Conservation (phyloP, 495 filamentous ascomycete species). For the Penicillium manginii region DNA sequence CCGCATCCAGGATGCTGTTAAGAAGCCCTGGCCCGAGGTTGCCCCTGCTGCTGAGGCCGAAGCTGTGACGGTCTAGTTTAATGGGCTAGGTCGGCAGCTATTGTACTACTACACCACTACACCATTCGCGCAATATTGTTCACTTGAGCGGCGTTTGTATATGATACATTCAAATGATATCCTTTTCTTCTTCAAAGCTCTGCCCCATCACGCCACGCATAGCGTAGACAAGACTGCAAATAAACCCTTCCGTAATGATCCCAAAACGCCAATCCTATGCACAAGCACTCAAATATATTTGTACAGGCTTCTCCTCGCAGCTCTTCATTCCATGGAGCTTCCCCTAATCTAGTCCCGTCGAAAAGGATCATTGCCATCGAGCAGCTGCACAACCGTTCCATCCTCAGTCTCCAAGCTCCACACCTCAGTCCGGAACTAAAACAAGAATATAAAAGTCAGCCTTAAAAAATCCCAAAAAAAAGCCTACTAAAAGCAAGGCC, state of each 20-base stretch:
- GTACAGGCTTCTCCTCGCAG: constrained; percentile 23
- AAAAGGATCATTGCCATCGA: constrained; percentile 68
- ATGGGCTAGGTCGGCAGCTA: constrained; percentile 23
- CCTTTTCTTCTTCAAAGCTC: constrained; percentile 30
- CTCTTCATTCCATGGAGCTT: neutral
- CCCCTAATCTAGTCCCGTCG: constrained; percentile 28
- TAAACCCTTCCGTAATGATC: constrained; percentile 5
- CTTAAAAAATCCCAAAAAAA: neutral
- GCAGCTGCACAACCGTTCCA: constrained; percentile 65
- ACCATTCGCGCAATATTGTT: constrained; percentile 42
- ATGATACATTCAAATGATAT: constrained; percentile 54
- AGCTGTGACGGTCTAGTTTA: constrained; percentile 42
- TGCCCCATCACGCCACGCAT: no score
- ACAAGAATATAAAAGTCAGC: neutral
- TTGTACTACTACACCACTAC: constrained; percentile 50
- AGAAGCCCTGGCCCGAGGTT: constrained; percentile 79
- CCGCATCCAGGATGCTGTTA: constrained; percentile 86
- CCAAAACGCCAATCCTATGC: constrained; percentile 37
- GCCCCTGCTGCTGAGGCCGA: constrained; percentile 40
- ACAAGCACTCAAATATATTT: constrained; percentile 24
- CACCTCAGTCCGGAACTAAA: constrained; percentile 71
- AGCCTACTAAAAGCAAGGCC: neutral
- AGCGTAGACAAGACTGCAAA: neutral
- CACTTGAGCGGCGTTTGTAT: constrained; percentile 50
- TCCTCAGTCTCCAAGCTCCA: constrained; percentile 75